Evolutionary conservation across 2,329 filamentous ascomycete species (phyloP), one percentile per base, ranked within the genome.

Genomic region (Hypoxylon sp.): DNA sequence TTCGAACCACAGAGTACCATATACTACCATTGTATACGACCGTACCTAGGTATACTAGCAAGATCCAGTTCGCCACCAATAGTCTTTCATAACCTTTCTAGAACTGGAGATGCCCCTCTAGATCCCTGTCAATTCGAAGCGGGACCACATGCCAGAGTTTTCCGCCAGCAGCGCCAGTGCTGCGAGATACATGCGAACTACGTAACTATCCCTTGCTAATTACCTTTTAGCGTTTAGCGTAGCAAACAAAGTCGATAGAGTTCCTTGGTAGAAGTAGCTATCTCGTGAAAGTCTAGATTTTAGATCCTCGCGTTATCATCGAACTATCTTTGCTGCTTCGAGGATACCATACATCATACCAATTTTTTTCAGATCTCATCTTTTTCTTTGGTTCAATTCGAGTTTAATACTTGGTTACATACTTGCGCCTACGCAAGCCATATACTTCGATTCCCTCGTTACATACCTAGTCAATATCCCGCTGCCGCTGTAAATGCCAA

Each of bases 291-390:
- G 49, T 60, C 55, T 68, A 65, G 65, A 68, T 59, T 56, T 63
- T 59, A 62, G 48, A 68, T 62, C 49, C 57, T 69, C 67, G 62
- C 60, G 67, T 69, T 67, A 69, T 62, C 64, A 51, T 67, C 57
- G 48, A 67, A 65, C 67, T 59, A 67, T 50, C 34, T 64, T 63
- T 61, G 52, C 55, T 43, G 23, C 14, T 57, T 60, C 41, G 21
- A 67, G 7, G n/a, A n/a, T n/a, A n/a, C n/a, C n/a, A n/a, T n/a
- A n/a, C n/a, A n/a, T n/a, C n/a, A n/a, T n/a, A n/a, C n/a, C n/a
- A n/a, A n/a, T n/a, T 30, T 58, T 52, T 38, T 56, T 60, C 38
- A 5, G 9, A 19, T 60, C 23, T 21, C 36, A 34, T 63, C 13
- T 5, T 52, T 52, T 52, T 49, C 28, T 43, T 36, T 30, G n/a